Conservation (phyloP, 2,329 filamentous ascomycete genomes). For the Drechslerella coelobrocha region DNA sequence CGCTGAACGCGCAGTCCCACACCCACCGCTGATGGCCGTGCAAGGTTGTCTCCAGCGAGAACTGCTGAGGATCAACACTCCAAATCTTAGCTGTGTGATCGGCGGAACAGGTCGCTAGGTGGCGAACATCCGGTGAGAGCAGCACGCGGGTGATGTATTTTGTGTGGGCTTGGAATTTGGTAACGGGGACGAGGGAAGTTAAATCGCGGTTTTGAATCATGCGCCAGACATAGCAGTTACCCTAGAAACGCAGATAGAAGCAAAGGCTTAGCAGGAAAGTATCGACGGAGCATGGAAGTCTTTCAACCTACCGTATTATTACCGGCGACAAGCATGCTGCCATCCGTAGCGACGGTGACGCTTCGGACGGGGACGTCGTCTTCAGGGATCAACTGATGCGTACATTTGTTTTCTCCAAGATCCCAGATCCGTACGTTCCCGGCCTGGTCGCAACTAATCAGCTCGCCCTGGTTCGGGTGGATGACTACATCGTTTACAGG, state of each 20-base stretch:
- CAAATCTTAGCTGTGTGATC: constrained; percentile 97
- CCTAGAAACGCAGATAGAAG: constrained; percentile 63
- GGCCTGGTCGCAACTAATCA: constrained; percentile 92
- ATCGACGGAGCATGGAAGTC: not conserved
- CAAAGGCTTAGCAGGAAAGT: not conserved
- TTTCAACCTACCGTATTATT: constrained; percentile 75
- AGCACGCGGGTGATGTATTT: constrained; percentile 92
- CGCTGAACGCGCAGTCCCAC: constrained; percentile 95
- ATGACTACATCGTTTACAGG: constrained; percentile 99
- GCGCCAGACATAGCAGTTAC: constrained; percentile 96
- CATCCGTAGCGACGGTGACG: constrained; percentile 94
- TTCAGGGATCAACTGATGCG: constrained; percentile 93
- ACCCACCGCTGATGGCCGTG: constrained; percentile 94
- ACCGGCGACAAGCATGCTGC: constrained; percentile 87
- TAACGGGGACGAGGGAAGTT: constrained; percentile 83
- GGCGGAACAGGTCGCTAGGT: constrained; percentile 89
- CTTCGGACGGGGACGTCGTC: constrained; percentile 93
- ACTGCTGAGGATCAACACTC: constrained; percentile 67
- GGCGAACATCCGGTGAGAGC: constrained; percentile 89
- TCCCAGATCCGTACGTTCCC: constrained; percentile 97
- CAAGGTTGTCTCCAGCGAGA: constrained; percentile 83
- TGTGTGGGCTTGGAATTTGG: constrained; percentile 86
- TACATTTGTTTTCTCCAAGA: constrained; percentile 93
- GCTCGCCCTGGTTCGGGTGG: constrained; percentile 96
- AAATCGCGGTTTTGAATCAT: constrained; percentile 82